Base-by-base conservation (phyloP, 495 filamentous ascomycete genomes). In the Xylaria venustula region DNA sequence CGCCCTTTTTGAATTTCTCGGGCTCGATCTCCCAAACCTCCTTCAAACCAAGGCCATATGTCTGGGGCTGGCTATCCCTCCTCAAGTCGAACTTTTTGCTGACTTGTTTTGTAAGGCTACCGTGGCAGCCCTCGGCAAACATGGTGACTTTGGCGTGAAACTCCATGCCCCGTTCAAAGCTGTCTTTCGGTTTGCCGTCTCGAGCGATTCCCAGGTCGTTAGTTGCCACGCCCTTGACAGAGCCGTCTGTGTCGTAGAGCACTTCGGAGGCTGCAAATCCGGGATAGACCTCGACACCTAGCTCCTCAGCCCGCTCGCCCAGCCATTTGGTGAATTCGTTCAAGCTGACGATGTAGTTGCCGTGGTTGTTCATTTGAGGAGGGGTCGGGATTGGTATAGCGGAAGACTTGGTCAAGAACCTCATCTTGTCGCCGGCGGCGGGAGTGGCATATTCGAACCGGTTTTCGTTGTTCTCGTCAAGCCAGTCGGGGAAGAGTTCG, bases 221-320 rank as follows among this genome's bases (percentile, higher is more conserved):
- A 49, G 94, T 99, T 19, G 94, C 94, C 34, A 99, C 94, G 65
- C 94, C 94, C 74, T 87, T 88, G 34, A 99, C 94, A 2, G 88
- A 89, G 2, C 94, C 93, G 69, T 97, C 93, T 8, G 83, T 63
- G 34, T 85, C 84, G 73, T 97, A 99, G 46, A 99, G 81, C 17
- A 99, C 81, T 75, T 99, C 94, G 34, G 89, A 89, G 8, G 94
- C 94, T 12, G 94, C 93, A 62, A 99, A 98, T 15, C 94, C 94
- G 11, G 94, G 90, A 64, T 97, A 99, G 11, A 99, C 83, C 73
- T 99, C 94, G n/a, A 98, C 95, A n/a, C 93, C 94, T 25, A 97
- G 62, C 73, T 98, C 94, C 76, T 98, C 95, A 3, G 94, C 94
- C 20, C 94, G 83, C 71, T 98, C 94, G 15, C 89, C 91, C 14